These are phyloP conservation scores for Hygrocybe punicea DNA, from an alignment of 768 basidiomycete genomes.

Conservation along the genomic window DNA sequence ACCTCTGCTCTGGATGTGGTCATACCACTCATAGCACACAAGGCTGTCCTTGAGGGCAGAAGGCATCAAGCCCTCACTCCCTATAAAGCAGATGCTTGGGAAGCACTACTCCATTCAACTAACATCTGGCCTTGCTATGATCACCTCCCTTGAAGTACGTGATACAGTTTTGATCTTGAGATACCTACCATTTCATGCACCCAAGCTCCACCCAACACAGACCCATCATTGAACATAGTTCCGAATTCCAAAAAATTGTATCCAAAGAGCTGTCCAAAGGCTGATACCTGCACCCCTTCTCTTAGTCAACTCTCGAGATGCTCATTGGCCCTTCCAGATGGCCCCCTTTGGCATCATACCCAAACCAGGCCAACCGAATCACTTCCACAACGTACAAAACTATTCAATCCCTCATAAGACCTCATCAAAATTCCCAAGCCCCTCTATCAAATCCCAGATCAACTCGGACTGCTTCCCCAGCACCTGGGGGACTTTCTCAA, in stretches of 20 bases:
- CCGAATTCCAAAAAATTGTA: background rate
- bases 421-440: background rate
- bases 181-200: constrained; percentile 30
- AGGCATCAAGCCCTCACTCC: constrained; percentile 26
- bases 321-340: constrained; percentile 17
- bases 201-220: constrained; percentile 32
- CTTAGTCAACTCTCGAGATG: background rate
- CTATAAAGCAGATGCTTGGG: constrained; percentile 32
- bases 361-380: constrained; percentile 11
- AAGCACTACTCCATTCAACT: constrained; percentile 11
- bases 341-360: constrained; percentile 18
- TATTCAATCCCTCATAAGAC: constrained; percentile 13
- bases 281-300: constrained; percentile 16
- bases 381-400: constrained; percentile 16
- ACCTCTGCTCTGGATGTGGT: too few relatives aligned
- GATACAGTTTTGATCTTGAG: constrained; percentile 32
- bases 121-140: constrained; percentile 26
- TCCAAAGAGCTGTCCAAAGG: background rate
- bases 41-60: constrained; percentile 36
- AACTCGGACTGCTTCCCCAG: constrained; percentile 27
- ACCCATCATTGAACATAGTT: constrained; percentile 10
- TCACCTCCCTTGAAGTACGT: constrained; percentile 20
- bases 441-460: constrained; percentile 17
- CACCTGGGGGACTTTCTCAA: constrained; percentile 31
- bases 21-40: constrained; percentile 37